phyloP scores from a whole-genome alignment of 345 rosid species.

The Punica granatum region DNA sequence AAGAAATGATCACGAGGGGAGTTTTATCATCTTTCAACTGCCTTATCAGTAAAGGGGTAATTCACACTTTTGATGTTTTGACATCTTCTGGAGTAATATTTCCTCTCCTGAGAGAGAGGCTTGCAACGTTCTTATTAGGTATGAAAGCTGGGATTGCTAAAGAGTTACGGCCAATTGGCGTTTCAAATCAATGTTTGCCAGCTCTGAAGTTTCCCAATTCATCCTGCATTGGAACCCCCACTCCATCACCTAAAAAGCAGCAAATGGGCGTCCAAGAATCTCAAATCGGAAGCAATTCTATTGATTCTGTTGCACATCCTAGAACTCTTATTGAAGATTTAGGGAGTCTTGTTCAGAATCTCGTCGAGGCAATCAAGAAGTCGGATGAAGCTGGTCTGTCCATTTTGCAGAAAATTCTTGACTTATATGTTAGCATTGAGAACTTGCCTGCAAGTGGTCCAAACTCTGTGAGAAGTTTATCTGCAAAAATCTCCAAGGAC shows the following conservation, averaged over 20 bases:
- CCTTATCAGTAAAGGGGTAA: constrained; percentile 58
- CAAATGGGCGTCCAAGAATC: constrained; percentile 4
- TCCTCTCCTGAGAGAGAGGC: constrained; percentile 43
- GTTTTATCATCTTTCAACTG: constrained; percentile 45
- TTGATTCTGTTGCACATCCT: constrained; percentile 12
- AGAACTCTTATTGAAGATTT: constrained; percentile 14
- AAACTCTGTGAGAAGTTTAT: constrained; percentile 19
- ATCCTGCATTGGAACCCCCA: constrained; percentile 7
- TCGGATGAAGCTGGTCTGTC: constrained; percentile 22
- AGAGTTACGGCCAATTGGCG: constrained; percentile 15
- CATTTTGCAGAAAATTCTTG: constrained; percentile 30
- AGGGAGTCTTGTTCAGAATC: constrained; percentile 21
- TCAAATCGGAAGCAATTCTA: constrained; percentile 13
- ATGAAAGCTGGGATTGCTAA: constrained; percentile 19
- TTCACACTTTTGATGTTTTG: constrained; percentile 42
- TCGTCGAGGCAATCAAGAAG: constrained; percentile 20
- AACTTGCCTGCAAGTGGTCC: constrained; percentile 8
- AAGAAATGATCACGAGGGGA: constrained; percentile 36
- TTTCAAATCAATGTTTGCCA: constrained; percentile 12
- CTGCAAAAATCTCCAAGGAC: constrained; percentile 21
- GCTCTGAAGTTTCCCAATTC: constrained; percentile 14
- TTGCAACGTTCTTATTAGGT: constrained; percentile 31
- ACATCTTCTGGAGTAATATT: constrained; percentile 32
- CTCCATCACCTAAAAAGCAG: constrained; percentile 13
- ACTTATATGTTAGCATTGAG: constrained; percentile 19